phyloP scores from a whole-genome alignment of 768 basidiomycete genomes.

The Punctularia strigosozonata region DNA sequence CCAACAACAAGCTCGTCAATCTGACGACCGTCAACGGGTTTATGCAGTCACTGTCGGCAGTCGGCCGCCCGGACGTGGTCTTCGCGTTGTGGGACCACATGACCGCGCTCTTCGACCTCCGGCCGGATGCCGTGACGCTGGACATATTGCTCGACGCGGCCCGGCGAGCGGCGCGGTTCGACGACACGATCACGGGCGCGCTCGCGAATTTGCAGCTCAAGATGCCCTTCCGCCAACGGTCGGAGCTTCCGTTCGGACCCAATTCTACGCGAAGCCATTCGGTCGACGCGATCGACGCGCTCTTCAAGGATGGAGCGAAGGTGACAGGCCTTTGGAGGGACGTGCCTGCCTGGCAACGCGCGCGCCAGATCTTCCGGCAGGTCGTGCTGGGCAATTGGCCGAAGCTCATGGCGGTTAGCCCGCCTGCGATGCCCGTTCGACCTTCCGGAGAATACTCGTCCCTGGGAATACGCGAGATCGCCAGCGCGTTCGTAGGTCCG shows the following conservation, averaged over 20 bases:
- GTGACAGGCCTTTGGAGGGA: slow-evolving; percentile 33
- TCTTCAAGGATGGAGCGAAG: slow-evolving; percentile 17
- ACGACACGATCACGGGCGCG: slow-evolving; percentile 39
- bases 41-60: slow-evolving; percentile 34
- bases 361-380: slow-evolving; percentile 39
- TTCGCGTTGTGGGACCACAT: slow-evolving; percentile 64
- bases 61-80: slow-evolving; percentile 47
- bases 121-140: slow-evolving; percentile 45
- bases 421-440: slow-evolving; percentile 27
- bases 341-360: slow-evolving; percentile 33
- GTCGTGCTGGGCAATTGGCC: slow-evolving; percentile 51
- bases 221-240: slow-evolving; percentile 19
- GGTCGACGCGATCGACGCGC: slow-evolving; percentile 15
- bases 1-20: slow-evolving; percentile 21
- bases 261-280: slow-evolving; percentile 17
- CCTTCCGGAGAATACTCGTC: slow-evolving; percentile 10
- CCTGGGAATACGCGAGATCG: slow-evolving; percentile 15
- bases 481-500: slow-evolving; percentile 12
- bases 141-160: slow-evolving; percentile 51
- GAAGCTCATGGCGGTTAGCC: slow-evolving; percentile 16
- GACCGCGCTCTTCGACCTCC: slow-evolving; percentile 40
- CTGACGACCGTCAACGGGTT: slow-evolving; percentile 19
- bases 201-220: slow-evolving; percentile 31
- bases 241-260: no score
- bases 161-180: slow-evolving; percentile 35